phyloP scores from a whole-genome alignment of 257 asterid species.

The Capsicum rhomboideum region DNA sequence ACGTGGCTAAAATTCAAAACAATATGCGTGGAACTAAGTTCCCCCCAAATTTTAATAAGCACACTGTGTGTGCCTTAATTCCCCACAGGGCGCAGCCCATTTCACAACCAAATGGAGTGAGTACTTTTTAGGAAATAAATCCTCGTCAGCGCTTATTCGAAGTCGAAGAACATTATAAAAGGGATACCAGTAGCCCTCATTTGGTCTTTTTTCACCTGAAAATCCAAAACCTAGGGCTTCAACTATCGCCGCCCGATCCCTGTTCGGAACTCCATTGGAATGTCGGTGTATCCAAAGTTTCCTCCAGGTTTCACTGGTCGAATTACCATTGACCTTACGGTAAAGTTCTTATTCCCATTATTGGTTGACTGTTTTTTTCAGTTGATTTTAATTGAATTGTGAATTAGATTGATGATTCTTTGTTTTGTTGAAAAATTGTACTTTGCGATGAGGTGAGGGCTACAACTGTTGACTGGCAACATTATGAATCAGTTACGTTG shows the following conservation, averaged over 20 bases:
- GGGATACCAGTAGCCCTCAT: not conserved
- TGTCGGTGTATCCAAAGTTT: slow-evolving; percentile 48
- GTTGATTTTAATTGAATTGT: not conserved
- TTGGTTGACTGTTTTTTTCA: not conserved
- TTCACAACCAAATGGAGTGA: not conserved
- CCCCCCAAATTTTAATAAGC: slow-evolving; percentile 11
- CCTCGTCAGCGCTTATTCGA: not conserved
- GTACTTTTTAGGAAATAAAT: not conserved
- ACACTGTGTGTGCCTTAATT: not conserved
- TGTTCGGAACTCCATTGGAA: slow-evolving; percentile 53
- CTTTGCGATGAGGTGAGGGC: not conserved
- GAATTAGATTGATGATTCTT: not conserved
- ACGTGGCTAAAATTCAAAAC: slow-evolving; percentile 12
- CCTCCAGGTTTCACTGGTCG: slow-evolving; percentile 42
- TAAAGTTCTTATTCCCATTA: slow-evolving; percentile 13
- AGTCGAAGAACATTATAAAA: not conserved
- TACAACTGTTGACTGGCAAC: not conserved
- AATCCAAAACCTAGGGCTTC: slow-evolving; percentile 42
- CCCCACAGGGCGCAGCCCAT: not conserved
- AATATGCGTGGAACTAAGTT: not conserved
- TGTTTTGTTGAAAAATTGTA: not conserved
- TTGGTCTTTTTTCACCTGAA: not conserved
- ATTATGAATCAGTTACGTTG: not conserved
- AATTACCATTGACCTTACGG: slow-evolving; percentile 18
- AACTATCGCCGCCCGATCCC: slow-evolving; percentile 39